Conservation (phyloP, 371 early-diverging fungal genomes). For the Sporodiniella umbellata region DNA sequence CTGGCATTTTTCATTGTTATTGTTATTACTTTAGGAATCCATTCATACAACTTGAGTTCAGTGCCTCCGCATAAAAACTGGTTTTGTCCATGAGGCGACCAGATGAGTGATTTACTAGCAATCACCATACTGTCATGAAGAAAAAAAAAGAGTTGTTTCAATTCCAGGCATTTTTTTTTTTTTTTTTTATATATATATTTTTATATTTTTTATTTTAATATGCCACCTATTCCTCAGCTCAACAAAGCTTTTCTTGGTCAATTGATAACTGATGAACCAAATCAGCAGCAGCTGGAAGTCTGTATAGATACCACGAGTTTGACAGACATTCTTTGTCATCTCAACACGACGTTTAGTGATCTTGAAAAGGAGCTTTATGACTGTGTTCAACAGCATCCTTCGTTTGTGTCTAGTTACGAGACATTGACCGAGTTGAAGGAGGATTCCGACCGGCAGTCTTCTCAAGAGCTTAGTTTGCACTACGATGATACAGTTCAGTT, state of each 20-base stretch:
- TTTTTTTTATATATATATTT: not conserved
- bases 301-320: slow-evolving; percentile 7
- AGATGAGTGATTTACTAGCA: slow-evolving; percentile 44
- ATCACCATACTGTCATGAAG: slow-evolving; percentile 19
- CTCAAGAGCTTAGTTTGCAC: no score
- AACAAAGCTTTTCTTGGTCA: slow-evolving; percentile 20
- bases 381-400: slow-evolving; percentile 7
- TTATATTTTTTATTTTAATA: no score
- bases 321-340: slow-evolving; percentile 2
- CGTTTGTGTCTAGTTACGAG: slow-evolving; percentile 10
- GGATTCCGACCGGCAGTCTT: not conserved
- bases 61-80: slow-evolving; percentile 65
- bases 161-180: not conserved
- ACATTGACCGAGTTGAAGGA: not conserved
- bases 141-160: not conserved
- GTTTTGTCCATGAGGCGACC: slow-evolving; percentile 65
- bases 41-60: slow-evolving; percentile 68
- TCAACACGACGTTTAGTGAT: slow-evolving; percentile 13
- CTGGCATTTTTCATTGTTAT: not conserved
- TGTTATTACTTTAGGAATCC: slow-evolving; percentile 50
- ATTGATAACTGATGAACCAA: slow-evolving; percentile 1
- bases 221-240: slow-evolving; percentile 16
- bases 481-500: no score
- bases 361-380: slow-evolving; percentile 16
- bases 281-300: not conserved